Conservation (phyloP, 78 protist species). For the Cavenderia fasciculata region DNA sequence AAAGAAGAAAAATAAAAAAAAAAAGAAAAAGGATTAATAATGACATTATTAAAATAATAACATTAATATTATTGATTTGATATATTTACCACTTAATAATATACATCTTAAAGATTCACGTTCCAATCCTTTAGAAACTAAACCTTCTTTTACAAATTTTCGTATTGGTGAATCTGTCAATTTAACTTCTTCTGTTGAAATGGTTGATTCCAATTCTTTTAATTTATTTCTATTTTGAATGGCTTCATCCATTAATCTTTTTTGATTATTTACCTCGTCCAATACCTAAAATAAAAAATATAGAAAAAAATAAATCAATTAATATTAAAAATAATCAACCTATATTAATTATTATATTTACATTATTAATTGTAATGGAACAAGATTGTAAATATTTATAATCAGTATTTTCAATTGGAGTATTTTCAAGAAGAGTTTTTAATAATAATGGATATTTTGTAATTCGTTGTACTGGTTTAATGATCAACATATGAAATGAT, state of each 20-base stretch:
- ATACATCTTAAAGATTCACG: conserved; percentile 47
- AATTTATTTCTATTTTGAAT: conserved; percentile 25
- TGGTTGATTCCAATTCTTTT: conserved; percentile 26
- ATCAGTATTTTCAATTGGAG: conserved; percentile 48
- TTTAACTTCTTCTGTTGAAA: conserved; percentile 12
- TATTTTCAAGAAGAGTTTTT: conserved; percentile 44
- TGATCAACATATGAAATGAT: conserved; percentile 56
- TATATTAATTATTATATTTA: neutral
- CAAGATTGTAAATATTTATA: neutral
- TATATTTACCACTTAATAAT: conserved; percentile 41
- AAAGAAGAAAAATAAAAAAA: neutral
- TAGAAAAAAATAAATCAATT: neutral
- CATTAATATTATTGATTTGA: neutral
- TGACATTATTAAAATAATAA: neutral
- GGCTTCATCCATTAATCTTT: conserved; percentile 31
- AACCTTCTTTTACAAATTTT: conserved; percentile 38
- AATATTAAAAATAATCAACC: neutral
- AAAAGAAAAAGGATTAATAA: neutral
- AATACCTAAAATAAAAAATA: neutral
- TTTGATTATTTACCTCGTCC: conserved; percentile 48
- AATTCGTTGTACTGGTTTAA: conserved; percentile 65
- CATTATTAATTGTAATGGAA: conserved; percentile 15
- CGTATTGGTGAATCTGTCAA: neutral
- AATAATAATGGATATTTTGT: conserved; percentile 62
- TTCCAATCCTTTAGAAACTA: conserved; percentile 37